phyloP scores from a whole-genome alignment of 139 green algal genomes.

The Chlorella sp. region DNA sequence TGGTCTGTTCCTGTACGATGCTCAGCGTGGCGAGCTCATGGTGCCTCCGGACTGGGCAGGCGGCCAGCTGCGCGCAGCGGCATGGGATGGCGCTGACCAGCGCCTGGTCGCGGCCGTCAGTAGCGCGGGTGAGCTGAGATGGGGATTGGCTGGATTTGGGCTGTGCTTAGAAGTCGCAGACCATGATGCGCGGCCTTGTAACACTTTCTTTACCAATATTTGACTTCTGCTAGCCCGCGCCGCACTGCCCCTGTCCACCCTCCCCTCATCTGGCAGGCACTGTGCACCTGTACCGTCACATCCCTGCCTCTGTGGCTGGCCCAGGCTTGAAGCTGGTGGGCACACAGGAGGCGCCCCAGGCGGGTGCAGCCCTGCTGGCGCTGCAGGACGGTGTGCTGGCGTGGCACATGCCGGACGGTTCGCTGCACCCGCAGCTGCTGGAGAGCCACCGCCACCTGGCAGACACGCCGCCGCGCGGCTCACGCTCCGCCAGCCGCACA shows the following conservation, averaged over 20 bases:
- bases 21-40: slow-evolving; percentile 71
- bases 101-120: slow-evolving; percentile 59
- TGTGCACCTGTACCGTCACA: slow-evolving; percentile 61
- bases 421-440: slow-evolving; percentile 11
- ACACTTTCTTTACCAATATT: too few relatives aligned
- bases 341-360: slow-evolving; percentile 38
- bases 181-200: too few relatives aligned
- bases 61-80: slow-evolving; percentile 42
- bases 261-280: not conserved
- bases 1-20: slow-evolving; percentile 70
- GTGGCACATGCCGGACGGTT: slow-evolving; percentile 49
- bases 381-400: slow-evolving; percentile 56
- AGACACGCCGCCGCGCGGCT: not conserved
- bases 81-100: slow-evolving; percentile 76
- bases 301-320: slow-evolving; percentile 53
- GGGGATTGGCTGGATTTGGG: not conserved
- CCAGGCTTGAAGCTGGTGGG: slow-evolving; percentile 54
- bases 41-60: slow-evolving; percentile 43
- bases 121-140: not conserved
- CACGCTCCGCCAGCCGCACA: not conserved
- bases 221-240: too few relatives aligned
- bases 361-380: slow-evolving; percentile 60
- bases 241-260: not conserved
- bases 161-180: too few relatives aligned
- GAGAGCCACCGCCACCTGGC: slow-evolving; percentile 8